Base-by-base conservation (phyloP, 345 rosid species). In the Eucalyptus leucophloia region DNA sequence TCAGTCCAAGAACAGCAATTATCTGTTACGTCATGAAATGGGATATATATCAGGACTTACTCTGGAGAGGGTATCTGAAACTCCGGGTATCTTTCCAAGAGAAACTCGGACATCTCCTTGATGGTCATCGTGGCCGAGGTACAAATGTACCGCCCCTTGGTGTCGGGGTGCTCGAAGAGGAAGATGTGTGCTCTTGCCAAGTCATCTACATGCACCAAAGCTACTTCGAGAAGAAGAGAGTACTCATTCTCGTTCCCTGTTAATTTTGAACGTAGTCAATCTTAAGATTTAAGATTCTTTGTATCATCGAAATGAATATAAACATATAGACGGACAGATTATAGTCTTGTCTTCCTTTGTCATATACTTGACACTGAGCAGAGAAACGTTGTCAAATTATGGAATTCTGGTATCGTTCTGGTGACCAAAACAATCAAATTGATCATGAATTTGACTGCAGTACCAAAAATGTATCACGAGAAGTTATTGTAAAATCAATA, bases 121-220 rank as follows among this genome's bases (percentile, higher is more conserved):
- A 90, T 88, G 9, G 92, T 90, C 12, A 92, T 5, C 5, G 2
- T 49, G n/a, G 86, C n/a, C 1, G 94, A 88, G 30, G 93, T 91
- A 91, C 94, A 93, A 44, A 86, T 91, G 51, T 94, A 90, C 42
- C 96, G 92, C 44, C 94, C 96, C 49, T 91, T 88, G 44, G 91
- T 91, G 12, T 91, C 45, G 4, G 93, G 87, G 67, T 87, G n/a
- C 50, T 95, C 92, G 45, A 93, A 88, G 44, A 94, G 89, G 87
- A 92, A 93, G 24, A 94, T 94, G 58, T 91, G 94, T 56, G 94
- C 94, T 13, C 82, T 91, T 21, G 86, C 92, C 19, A 93, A 88
- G 56, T 93, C 95, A 50, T 94, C 95, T 7, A 89, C 88, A 26
- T 92, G 94, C 60, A 94, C 94, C 86, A 94, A 28, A 8, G 86